Conservation (phyloP, 2,329 filamentous ascomycete species). For the Macroventuria anomochaeta region DNA sequence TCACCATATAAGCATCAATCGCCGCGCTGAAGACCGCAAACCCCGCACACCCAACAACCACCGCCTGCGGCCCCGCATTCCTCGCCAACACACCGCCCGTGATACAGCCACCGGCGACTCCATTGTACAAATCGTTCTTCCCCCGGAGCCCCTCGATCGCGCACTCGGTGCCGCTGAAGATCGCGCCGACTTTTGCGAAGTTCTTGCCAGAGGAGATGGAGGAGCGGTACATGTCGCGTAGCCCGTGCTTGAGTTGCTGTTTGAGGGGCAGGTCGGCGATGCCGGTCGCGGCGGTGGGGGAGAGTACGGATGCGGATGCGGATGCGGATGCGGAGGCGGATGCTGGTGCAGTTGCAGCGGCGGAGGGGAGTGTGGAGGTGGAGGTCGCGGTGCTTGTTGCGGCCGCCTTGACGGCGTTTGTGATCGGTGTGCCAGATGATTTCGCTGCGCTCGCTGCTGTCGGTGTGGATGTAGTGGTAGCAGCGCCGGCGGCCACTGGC, state of each 20-base stretch:
- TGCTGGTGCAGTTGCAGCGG: constrained; percentile 44
- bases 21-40: constrained; percentile 93
- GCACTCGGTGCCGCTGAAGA: constrained; percentile 94
- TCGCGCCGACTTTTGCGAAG: constrained; percentile 89
- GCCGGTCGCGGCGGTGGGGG: constrained; percentile 51
- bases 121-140: constrained; percentile 92
- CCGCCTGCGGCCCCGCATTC: constrained; percentile 87
- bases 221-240: constrained; percentile 92
- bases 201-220: constrained; percentile 86
- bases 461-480: constrained; percentile 10
- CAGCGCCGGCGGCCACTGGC: constrained; percentile 42
- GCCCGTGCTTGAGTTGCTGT: constrained; percentile 82
- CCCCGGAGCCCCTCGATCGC: constrained; percentile 90
- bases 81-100: constrained; percentile 88
- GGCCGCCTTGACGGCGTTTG: constrained; percentile 48
- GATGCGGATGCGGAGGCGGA: constrained; percentile 44
- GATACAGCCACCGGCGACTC: constrained; percentile 84
- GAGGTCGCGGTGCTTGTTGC: constrained; percentile 53
- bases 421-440: constrained; percentile 34
- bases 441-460: constrained; percentile 31
- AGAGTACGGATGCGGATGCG: constrained; percentile 24
- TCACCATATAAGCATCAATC: constrained; percentile 85
- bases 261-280: constrained; percentile 74
- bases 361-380: constrained; percentile 33
- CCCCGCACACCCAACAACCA: constrained; percentile 84